Base-by-base conservation (phyloP, 2,329 filamentous ascomycete species). In the Trichoderma breve region DNA sequence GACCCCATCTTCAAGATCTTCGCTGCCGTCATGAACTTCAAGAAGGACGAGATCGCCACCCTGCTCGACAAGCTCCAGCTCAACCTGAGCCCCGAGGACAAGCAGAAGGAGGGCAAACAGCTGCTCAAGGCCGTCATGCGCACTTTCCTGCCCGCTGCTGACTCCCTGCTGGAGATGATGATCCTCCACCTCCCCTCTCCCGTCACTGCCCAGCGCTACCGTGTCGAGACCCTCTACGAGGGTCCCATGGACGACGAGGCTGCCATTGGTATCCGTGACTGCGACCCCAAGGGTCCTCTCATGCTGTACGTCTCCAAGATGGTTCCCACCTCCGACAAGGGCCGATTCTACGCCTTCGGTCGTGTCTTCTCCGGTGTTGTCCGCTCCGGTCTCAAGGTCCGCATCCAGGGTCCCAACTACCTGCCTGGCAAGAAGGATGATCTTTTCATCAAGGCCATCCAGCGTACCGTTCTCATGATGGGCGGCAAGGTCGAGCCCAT, bases 281-380 rank as follows among this genome's bases (percentile, higher is more conserved):
- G 96, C 85, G 94, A 99, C 85, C 89, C 95, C 86, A 97, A 97
- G 89, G 96, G 90, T 84, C 93, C 95, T 81, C 96, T 99, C 86
- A 99, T 99, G 96, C 90, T 98, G 79, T 99, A 99, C 93, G 95
- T 99, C 85, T 99, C 96, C 85, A 99, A 99, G 94, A 99, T 99
- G 96, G 96, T 99, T 82, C 96, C 96, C 81, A 99, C 96, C 79
- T 97, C 94, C 80, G 96, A 99, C 83, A 98, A 98, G 92, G 96
- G 96, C 86, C 95, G 96, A 87, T 99, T 99, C 94, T 99, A 98
- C 88, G 96, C 96, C 84, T 99, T 99, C 88, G 96, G 96, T 87
- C 96, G 96, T 97, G 96, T 99, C 87, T 99, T 98, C 90, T 89
- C 96, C 79, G 96, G 96, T 93, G 98, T 95, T 83, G 96, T 98